Conservation (phyloP, 495 filamentous ascomycete genomes). For the Neurospora sp. region DNA sequence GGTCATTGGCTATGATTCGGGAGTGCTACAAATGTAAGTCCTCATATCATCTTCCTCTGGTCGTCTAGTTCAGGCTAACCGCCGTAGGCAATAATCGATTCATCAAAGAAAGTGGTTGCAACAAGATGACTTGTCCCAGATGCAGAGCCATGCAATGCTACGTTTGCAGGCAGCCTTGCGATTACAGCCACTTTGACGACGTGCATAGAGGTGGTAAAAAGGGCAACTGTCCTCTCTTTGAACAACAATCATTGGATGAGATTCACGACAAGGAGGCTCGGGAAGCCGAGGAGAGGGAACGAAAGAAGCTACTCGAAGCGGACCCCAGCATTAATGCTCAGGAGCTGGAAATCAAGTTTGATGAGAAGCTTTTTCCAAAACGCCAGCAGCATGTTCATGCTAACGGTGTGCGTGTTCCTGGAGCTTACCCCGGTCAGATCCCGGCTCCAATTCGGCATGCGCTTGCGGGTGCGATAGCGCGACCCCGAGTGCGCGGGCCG, state of each 20-base stretch:
- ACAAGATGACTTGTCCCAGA: conserved; percentile 61
- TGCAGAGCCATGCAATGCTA: conserved; percentile 62
- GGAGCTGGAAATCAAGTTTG: conserved; percentile 48
- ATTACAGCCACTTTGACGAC: conserved; percentile 46
- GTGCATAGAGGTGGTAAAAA: conserved; percentile 27
- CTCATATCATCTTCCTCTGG: not conserved
- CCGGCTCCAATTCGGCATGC: not conserved
- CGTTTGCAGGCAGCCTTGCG: conserved; percentile 53
- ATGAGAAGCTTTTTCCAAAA: conserved; percentile 38
- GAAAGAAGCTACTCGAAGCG: conserved; percentile 44
- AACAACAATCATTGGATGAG: conserved; percentile 38
- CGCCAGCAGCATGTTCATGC: conserved; percentile 20
- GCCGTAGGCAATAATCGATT: conserved; percentile 46
- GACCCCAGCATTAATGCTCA: conserved; percentile 51
- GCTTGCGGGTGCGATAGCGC: not conserved
- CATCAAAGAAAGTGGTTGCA: conserved; percentile 73
- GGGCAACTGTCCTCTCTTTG: conserved; percentile 57
- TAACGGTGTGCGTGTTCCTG: not conserved
- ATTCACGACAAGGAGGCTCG: conserved; percentile 58
- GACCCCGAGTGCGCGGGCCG: not conserved
- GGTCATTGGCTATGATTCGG: conserved; percentile 68
- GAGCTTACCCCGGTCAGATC: not conserved
- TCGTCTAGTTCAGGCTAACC: conserved; percentile 15
- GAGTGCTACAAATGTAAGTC: conserved; percentile 56
- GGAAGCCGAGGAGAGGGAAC: conserved; percentile 50